These are phyloP conservation scores for Xylaria telfairii DNA, from an alignment of 495 filamentous ascomycete species.

Conservation along the genomic window DNA sequence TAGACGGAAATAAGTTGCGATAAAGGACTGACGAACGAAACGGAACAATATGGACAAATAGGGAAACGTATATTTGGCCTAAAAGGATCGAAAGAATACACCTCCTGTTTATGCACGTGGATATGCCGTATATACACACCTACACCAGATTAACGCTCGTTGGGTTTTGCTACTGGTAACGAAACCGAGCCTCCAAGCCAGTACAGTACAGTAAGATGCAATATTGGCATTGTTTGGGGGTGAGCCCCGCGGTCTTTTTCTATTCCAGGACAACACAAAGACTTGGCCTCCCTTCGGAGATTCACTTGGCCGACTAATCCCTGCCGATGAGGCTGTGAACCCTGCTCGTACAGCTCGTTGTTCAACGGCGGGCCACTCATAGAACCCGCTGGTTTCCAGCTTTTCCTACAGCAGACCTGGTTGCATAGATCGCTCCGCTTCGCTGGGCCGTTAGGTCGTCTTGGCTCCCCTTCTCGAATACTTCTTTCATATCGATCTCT, in stretches of 20 bases:
- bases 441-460: neutral
- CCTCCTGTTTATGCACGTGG: conserved; percentile 5
- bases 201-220: too few relatives aligned
- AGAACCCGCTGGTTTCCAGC: neutral
- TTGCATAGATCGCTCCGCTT: neutral
- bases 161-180: neutral
- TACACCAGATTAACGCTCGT: neutral
- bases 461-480: neutral
- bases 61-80: neutral
- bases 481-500: neutral
- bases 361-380: conserved; percentile 15
- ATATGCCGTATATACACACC: conserved; percentile 8
- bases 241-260: conserved; percentile 3
- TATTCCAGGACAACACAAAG: neutral
- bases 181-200: neutral
- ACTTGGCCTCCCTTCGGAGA: conserved; percentile 18
- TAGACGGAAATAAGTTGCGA: neutral
- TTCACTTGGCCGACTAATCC: conserved; percentile 10
- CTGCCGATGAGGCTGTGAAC: conserved; percentile 25
- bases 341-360: conserved; percentile 8
- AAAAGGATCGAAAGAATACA: neutral
- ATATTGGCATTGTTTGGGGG: neutral
- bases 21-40: neutral
- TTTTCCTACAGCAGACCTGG: neutral
- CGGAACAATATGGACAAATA: neutral